A percentile compares a stretch with the other conserved stretches of the same genome.
Conservation (phyloP, 306 rosid genomes). For the Quercus cerris region DNA sequence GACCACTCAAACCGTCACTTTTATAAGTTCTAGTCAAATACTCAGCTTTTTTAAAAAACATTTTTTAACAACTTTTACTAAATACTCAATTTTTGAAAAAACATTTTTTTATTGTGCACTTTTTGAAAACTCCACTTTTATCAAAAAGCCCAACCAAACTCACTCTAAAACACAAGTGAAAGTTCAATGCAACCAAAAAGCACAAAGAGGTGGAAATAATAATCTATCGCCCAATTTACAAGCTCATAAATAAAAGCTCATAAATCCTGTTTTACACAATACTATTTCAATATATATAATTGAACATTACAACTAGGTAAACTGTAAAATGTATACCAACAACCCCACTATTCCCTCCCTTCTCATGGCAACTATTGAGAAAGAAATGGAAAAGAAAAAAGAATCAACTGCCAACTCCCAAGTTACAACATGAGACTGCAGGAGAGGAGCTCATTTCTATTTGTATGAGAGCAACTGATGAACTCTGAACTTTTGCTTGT, state of each 20-base stretch:
- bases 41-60: too few relatives aligned
- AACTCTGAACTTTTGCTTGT: slow-evolving; percentile 32
- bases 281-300: background rate
- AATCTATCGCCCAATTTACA: slow-evolving; percentile 32
- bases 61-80: too few relatives aligned
- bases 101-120: too few relatives aligned
- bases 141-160: too few relatives aligned
- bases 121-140: too few relatives aligned
- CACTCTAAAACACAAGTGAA: background rate
- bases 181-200: background rate
- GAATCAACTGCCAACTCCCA: slow-evolving; percentile 28
- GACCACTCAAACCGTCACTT: too few relatives aligned
- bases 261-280: background rate
- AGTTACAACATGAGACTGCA: slow-evolving; percentile 36
- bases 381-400: background rate
- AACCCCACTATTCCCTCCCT: slow-evolving; percentile 29
- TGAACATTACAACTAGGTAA: background rate
- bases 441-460: slow-evolving; percentile 31
- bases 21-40: too few relatives aligned
- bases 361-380: slow-evolving; percentile 18
- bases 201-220: background rate
- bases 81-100: too few relatives aligned
- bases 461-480: slow-evolving; percentile 15
- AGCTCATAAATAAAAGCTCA: slow-evolving; percentile 25
- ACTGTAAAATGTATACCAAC: background rate